These are phyloP conservation scores for Microbotryum violaceum DNA, from an alignment of 1,284 basidiomycete genomes.

Conservation along the genomic window DNA sequence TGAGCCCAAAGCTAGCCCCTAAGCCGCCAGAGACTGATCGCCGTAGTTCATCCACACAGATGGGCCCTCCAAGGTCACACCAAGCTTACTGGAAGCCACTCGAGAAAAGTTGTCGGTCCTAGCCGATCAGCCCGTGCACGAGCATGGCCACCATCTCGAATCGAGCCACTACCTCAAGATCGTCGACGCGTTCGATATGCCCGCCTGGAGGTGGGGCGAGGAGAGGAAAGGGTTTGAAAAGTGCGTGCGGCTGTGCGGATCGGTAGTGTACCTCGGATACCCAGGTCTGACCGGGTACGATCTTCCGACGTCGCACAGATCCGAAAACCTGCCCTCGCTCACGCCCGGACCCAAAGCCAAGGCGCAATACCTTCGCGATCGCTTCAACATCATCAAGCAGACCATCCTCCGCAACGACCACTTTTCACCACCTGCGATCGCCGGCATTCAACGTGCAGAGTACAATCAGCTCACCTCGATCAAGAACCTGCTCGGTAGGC, in stretches of 20 bases:
- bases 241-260: slow-evolving; percentile 44
- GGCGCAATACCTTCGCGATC: slow-evolving; percentile 65
- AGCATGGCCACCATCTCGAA: slow-evolving; percentile 48
- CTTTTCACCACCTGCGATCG: slow-evolving; percentile 86
- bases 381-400: slow-evolving; percentile 79
- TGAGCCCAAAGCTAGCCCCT: no score
- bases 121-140: slow-evolving; percentile 38
- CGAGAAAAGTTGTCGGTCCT: slow-evolving; percentile 73
- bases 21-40: background rate
- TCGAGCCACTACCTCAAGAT: slow-evolving; percentile 76
- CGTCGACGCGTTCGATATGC: slow-evolving; percentile 90
- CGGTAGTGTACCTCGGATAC: slow-evolving; percentile 13
- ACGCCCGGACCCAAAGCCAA: slow-evolving; percentile 73
- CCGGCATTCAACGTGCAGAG: slow-evolving; percentile 71
- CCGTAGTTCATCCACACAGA: slow-evolving; percentile 5
- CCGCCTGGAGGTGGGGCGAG: slow-evolving; percentile 76
- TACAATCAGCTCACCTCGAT: slow-evolving; percentile 84
- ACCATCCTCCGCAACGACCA: slow-evolving; percentile 87
- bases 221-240: slow-evolving; percentile 77
- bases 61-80: slow-evolving; percentile 46
- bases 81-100: slow-evolving; percentile 64
- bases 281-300: slow-evolving; percentile 16
- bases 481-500: slow-evolving; percentile 87
- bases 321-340: slow-evolving; percentile 52
- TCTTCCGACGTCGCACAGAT: slow-evolving; percentile 37